Base-by-base conservation (phyloP, 2,329 filamentous ascomycete genomes). In the Aspergillus felis region DNA sequence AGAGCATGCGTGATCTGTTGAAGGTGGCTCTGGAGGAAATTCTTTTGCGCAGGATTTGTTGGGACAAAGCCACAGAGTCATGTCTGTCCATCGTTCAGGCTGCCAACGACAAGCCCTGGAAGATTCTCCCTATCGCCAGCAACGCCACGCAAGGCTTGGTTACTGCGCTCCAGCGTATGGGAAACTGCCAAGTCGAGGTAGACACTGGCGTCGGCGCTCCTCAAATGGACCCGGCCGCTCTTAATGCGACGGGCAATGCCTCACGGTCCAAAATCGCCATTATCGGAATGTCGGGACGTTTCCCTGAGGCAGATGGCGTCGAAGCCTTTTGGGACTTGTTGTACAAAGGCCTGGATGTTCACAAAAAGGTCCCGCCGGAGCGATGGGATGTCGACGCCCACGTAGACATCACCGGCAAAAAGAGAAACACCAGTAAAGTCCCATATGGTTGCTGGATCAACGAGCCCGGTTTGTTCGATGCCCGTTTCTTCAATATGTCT, bases 401-500 rank as follows among this genome's bases (percentile, higher is more conserved):
- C 68, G 82, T 79, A 63, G 87, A 91, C 64, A 82, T 84, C 1
- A 84, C 84, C 7, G 87, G 87, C 24, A 89, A 89, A 72, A 79
- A 78, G 27, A 84, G 84, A 69, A 91, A 90, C 77, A 89, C 87
- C 61, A 87, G 83, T 55, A 84, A 88, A 72, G 89, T 87, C 1
- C 85, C 86, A 1, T 89, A 84, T 64, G 88, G 88, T 5, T 89
- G 87, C 75, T 91, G 84, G 71, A 82, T 89, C 59, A 83, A 90
- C 61, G 81, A 89, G 58, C 88, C 87, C 0, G 87, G 87, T 50
- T 76, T 86, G 50, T 91, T 91, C 66, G 88, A 91, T 65, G 83
- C 87, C 14, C 81, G 84, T 0, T 91, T 91, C 75, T 91, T 91
- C 81, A 89, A 89, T 71, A 91, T 91, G 85, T 90, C 87, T 35